A percentile compares a stretch with the other conserved stretches of the same genome.
Conservation (phyloP, 768 basidiomycete species). For the Boletus patriciae region DNA sequence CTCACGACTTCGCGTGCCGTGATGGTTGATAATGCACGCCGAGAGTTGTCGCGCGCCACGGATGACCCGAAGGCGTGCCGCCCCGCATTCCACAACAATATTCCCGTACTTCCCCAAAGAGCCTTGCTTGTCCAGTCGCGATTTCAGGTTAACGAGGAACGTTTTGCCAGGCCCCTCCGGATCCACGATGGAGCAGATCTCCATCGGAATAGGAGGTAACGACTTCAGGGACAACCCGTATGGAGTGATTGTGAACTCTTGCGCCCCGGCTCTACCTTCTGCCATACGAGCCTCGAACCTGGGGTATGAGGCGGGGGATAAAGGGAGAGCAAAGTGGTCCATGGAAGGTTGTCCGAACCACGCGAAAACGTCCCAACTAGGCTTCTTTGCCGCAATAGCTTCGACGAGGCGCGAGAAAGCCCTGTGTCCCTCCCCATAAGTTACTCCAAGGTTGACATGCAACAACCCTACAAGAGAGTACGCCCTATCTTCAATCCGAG, state of each 20-base stretch:
- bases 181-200: background rate
- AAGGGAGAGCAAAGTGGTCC: conserved; percentile 15
- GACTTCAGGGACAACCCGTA: conserved; percentile 1
- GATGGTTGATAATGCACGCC: conserved; percentile 7
- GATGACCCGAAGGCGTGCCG: conserved; percentile 1
- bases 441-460: conserved; percentile 13
- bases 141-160: background rate
- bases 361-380: conserved; percentile 17
- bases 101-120: background rate
- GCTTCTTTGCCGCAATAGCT: background rate
- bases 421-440: conserved; percentile 23
- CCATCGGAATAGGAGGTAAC: conserved; percentile 5
- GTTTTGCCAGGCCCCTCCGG: background rate
- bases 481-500: conserved; percentile 21
- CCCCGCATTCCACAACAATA: conserved; percentile 5
- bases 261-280: conserved; percentile 1
- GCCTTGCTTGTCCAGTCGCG: background rate
- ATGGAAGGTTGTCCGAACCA: conserved; percentile 14
- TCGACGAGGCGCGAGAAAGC: conserved; percentile 23
- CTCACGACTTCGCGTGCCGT: background rate
- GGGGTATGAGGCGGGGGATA: conserved; percentile 13
- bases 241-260: background rate
- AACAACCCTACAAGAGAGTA: conserved; percentile 25
- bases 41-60: conserved; percentile 3
- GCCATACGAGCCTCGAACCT: background rate